Conservation (phyloP, 768 basidiomycete species). For the Suillus americanus region DNA sequence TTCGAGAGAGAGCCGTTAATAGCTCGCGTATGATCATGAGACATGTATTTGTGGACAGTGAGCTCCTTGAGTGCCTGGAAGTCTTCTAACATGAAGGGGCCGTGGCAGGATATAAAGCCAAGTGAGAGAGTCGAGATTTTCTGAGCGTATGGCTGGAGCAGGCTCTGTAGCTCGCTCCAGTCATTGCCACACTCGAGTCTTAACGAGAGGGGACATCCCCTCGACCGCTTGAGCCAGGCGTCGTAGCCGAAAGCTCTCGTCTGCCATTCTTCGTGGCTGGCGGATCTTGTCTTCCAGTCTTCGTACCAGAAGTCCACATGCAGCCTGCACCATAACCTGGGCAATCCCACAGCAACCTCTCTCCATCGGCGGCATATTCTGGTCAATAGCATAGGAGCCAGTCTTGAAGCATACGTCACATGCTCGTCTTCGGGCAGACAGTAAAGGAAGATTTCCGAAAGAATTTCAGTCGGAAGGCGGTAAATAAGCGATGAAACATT, state of each 20-base stretch:
- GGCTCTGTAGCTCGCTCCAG: background rate
- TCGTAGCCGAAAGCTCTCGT: constrained; percentile 3
- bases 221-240: background rate
- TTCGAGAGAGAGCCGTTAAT: background rate
- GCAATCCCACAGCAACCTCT: constrained; percentile 35
- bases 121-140: constrained; percentile 6
- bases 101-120: background rate
- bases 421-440: constrained; percentile 8
- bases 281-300: background rate
- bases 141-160: constrained; percentile 18
- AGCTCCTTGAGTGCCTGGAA: constrained; percentile 17
- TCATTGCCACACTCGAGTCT: background rate
- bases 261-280: background rate
- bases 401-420: constrained; percentile 21
- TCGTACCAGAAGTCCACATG: constrained; percentile 9
- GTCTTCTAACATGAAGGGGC: background rate
- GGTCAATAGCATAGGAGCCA: constrained; percentile 39
- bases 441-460: background rate
- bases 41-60: background rate
- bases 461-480: background rate
- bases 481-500: background rate
- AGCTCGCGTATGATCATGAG: too few relatives aligned
- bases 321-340: constrained; percentile 49
- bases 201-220: background rate
- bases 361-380: constrained; percentile 45